phyloP scores from a whole-genome alignment of 75 land plant genomes.

The Isoetes taiwanensis region DNA sequence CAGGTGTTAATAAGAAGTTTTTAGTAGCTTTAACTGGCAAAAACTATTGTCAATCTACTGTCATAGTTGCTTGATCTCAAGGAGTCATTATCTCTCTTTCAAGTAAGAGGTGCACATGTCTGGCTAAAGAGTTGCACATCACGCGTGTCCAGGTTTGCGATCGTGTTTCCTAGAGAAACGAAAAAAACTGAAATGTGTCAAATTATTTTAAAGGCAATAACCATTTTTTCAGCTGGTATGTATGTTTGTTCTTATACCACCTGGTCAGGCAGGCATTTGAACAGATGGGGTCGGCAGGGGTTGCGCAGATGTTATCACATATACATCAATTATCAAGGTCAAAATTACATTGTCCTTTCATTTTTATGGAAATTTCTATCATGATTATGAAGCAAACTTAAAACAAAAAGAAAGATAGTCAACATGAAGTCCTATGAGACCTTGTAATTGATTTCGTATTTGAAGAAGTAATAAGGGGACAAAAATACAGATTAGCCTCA shows the following conservation, averaged over 20 bases:
- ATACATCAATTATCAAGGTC: conserved; percentile 65
- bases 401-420: not conserved
- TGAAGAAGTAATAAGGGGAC: no score
- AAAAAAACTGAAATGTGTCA: no score
- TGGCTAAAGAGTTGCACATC: not conserved
- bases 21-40: not conserved
- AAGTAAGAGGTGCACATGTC: not conserved
- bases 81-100: not conserved
- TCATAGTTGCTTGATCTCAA: not conserved
- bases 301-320: conserved; percentile 56
- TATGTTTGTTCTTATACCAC: not conserved
- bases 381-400: not conserved
- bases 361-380: not conserved
- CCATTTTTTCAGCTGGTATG: no score
- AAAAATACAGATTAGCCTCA: no score
- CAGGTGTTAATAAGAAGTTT: not conserved
- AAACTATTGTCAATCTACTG: not conserved
- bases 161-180: not conserved
- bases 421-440: no score
- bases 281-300: conserved; percentile 36
- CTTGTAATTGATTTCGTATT: no score
- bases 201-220: no score
- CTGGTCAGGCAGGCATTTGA: conserved; percentile 31
- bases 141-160: not conserved
- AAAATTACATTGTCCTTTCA: not conserved